These are phyloP conservation scores for Wallacemonas collosoma DNA, from an alignment of 208 protist species.

Conservation along the genomic window DNA sequence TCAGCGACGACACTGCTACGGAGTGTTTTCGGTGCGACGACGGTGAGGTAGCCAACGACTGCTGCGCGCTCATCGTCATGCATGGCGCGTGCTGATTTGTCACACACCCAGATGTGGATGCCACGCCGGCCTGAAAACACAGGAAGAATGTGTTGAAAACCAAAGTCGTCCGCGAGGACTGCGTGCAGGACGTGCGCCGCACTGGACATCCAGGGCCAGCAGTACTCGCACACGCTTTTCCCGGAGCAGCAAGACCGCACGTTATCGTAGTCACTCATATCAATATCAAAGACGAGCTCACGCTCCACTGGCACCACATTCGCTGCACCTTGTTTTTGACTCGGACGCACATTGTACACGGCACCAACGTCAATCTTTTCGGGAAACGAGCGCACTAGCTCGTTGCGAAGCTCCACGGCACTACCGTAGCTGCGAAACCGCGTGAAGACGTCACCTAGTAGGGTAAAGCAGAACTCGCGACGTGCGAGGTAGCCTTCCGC, in stretches of 20 bases:
- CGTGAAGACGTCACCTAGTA: conserved; percentile 89
- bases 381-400: conserved; percentile 76
- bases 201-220: conserved; percentile 97
- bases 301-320: conserved; percentile 88
- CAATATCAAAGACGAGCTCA: conserved; percentile 99
- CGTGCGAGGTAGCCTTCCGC: conserved; percentile 74
- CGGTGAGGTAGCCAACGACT: conserved; percentile 93
- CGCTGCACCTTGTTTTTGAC: conserved; percentile 77
- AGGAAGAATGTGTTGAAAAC: conserved; percentile 96
- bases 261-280: conserved; percentile 99
- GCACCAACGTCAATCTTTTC: conserved; percentile 92
- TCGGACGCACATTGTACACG: conserved; percentile 86
- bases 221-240: conserved; percentile 96
- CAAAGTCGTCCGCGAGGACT: conserved; percentile 94
- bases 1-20: conserved; percentile 60
- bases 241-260: conserved; percentile 95
- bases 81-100: conserved; percentile 89
- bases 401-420: conserved; percentile 63
- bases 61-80: conserved; percentile 89
- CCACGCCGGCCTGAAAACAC: conserved; percentile 99
- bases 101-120: conserved; percentile 99
- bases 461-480: conserved; percentile 91
- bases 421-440: conserved; percentile 85
- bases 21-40: conserved; percentile 64
- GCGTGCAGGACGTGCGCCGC: conserved; percentile 92